Conservation (phyloP, 2,329 filamentous ascomycete genomes). For the Hirsutella minnesotensis region DNA sequence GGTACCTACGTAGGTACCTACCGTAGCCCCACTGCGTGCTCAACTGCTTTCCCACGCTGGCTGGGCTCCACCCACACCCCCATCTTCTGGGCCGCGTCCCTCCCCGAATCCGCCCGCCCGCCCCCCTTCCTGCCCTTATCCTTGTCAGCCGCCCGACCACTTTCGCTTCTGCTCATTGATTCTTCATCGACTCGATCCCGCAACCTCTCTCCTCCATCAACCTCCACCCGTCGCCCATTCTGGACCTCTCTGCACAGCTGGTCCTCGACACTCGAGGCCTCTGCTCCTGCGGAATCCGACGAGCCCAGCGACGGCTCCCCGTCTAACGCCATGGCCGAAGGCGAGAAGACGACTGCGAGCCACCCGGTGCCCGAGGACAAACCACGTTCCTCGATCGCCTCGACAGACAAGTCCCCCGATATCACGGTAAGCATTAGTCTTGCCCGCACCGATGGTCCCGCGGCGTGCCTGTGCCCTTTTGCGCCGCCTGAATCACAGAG, state of each 20-base stretch:
- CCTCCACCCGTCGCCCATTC: not conserved
- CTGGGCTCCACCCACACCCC: not conserved
- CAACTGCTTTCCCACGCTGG: too few relatives aligned
- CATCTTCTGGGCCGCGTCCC: not conserved
- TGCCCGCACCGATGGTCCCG: not conserved
- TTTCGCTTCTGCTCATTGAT: not conserved
- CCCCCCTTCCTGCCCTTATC: not conserved
- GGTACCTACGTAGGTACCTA: too few relatives aligned
- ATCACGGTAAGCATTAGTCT: slow-evolving; percentile 5
- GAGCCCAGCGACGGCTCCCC: slow-evolving; percentile 5
- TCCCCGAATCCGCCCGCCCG: not conserved
- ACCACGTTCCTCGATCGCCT: slow-evolving; percentile 8
- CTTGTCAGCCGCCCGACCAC: not conserved
- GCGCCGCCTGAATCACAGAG: not conserved
- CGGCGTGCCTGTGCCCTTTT: not conserved
- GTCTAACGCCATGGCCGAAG: slow-evolving; percentile 15
- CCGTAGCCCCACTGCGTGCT: too few relatives aligned
- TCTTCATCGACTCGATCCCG: not conserved
- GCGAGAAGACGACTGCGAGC: slow-evolving; percentile 15
- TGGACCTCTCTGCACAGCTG: not conserved
- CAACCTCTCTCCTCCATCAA: not conserved
- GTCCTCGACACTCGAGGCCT: not conserved
- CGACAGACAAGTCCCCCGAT: slow-evolving; percentile 6
- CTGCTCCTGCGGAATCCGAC: slow-evolving; percentile 2
- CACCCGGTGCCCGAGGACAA: slow-evolving; percentile 9